phyloP scores from a whole-genome alignment of 306 rosid species.

The Cucumis hystrix region DNA sequence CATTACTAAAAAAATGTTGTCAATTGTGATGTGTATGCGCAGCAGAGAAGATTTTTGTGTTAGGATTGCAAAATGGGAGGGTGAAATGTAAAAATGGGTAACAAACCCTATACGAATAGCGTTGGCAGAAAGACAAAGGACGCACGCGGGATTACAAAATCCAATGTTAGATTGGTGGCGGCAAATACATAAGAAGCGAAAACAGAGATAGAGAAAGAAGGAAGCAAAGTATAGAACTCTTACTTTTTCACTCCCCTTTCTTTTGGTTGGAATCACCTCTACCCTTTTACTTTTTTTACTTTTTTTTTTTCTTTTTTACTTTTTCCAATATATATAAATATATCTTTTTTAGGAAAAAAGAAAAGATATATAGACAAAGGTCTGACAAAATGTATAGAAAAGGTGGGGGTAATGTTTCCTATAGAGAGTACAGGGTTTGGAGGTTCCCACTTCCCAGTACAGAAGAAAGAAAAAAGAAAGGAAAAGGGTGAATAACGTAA shows the following conservation, averaged over 20 bases:
- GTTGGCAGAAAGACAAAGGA: background rate
- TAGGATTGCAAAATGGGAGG: background rate
- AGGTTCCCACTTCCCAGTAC: background rate
- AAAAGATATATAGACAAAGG: background rate
- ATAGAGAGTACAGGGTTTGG: background rate
- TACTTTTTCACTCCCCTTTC: background rate
- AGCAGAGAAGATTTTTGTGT: conserved; percentile 9
- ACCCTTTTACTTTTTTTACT: background rate
- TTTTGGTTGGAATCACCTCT: background rate
- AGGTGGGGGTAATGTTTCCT: conserved; percentile 2
- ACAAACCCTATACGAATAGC: background rate
- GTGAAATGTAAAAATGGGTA: background rate
- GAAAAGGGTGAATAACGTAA: background rate
- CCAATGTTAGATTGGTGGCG: background rate
- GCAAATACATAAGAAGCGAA: background rate
- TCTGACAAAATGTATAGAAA: conserved; percentile 7
- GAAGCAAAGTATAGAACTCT: background rate
- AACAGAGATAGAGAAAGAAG: background rate
- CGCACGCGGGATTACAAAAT: background rate
- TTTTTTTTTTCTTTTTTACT: no score
- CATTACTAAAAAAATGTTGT: background rate
- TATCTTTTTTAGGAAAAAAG: background rate
- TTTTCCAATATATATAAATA: background rate
- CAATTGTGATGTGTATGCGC: no score
- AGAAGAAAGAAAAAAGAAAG: background rate